phyloP scores from a whole-genome alignment of 352 stramenopile species.

The Globisporangium sylvaticum region DNA sequence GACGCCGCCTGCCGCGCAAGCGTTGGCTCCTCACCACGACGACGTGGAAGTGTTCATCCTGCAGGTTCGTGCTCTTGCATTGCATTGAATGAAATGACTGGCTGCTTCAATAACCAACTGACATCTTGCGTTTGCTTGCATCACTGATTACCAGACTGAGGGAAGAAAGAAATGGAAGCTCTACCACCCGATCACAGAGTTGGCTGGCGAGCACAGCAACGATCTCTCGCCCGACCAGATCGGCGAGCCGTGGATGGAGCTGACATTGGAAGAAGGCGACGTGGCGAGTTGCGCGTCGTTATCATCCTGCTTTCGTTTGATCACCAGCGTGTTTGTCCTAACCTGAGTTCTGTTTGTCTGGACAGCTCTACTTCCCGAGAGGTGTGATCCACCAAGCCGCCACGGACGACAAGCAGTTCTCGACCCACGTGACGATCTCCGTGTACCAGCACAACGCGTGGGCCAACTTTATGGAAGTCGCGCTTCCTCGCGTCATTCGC shows the following conservation, averaged over 20 bases:
- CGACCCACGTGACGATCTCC: constrained; percentile 84
- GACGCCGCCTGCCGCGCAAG: constrained; percentile 71
- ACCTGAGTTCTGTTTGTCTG: background rate
- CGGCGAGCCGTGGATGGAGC: constrained; percentile 75
- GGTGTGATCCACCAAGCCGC: constrained; percentile 78
- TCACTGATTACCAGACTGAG: constrained; percentile 42
- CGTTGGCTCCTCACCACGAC: constrained; percentile 82
- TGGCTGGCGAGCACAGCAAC: constrained; percentile 76
- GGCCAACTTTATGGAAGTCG: constrained; percentile 85
- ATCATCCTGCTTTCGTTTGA: background rate
- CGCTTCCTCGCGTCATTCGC: constrained; percentile 68
- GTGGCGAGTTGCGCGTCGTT: constrained; percentile 24
- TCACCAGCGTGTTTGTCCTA: background rate
- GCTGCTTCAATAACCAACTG: background rate
- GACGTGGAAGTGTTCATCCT: constrained; percentile 87
- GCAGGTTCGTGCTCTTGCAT: constrained; percentile 18
- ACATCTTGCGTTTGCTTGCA: background rate
- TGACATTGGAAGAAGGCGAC: constrained; percentile 81
- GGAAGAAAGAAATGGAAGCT: constrained; percentile 88
- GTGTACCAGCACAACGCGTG: constrained; percentile 89
- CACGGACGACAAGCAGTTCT: constrained; percentile 73
- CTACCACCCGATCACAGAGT: constrained; percentile 65
- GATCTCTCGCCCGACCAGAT: constrained; percentile 65
- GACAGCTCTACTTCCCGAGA: constrained; percentile 80
- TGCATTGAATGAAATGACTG: background rate